Conservation (phyloP, 2,329 filamentous ascomycete genomes). For the Pseudocercospora pini-densiflorae region DNA sequence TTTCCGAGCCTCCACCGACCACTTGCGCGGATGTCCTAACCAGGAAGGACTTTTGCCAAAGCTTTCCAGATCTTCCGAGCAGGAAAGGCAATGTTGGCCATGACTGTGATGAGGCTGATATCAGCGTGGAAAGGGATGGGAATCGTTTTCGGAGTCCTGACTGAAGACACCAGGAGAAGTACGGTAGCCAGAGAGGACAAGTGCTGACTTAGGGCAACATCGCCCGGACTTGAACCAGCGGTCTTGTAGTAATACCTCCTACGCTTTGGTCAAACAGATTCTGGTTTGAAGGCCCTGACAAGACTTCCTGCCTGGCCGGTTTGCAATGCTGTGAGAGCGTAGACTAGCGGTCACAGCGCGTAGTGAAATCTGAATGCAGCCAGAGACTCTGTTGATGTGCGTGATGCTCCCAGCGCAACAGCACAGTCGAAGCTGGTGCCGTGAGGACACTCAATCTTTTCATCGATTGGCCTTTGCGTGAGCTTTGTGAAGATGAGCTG, state of each 20-base stretch:
- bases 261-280: not conserved
- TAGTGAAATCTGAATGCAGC: not conserved
- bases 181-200: not conserved
- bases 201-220: not conserved
- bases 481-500: not conserved
- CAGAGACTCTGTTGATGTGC: not conserved
- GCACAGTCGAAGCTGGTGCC: not conserved
- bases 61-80: not conserved
- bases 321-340: too few species aligned
- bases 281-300: not conserved
- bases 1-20: not conserved
- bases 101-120: not conserved
- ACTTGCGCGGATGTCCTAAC: not conserved
- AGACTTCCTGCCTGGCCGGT: too few species aligned
- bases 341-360: not conserved
- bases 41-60: not conserved
- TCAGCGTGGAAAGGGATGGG: not conserved
- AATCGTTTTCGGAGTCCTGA: not conserved
- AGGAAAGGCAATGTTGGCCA: not conserved
- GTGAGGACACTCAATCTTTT: not conserved
- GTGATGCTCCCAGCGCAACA: not conserved
- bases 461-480: not conserved
- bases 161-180: not conserved
- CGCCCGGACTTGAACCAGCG: not conserved
- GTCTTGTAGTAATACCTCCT: too few species aligned